phyloP scores from a whole-genome alignment of 768 basidiomycete genomes.

The Mycena haematopus region DNA sequence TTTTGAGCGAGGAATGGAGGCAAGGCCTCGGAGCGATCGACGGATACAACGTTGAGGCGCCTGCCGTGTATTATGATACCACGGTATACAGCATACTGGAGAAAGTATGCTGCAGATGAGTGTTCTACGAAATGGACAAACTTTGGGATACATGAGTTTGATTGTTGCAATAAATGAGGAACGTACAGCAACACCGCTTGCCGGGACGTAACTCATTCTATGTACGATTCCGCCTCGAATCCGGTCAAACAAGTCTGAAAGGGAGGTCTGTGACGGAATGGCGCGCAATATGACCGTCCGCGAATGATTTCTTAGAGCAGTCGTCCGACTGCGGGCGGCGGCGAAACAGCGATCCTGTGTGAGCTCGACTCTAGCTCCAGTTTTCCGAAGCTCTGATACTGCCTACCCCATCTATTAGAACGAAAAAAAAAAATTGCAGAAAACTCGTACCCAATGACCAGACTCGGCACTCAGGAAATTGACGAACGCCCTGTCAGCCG shows the following conservation, averaged over 20 bases:
- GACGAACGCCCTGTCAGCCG: conserved; percentile 4
- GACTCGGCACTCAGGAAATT: conserved; percentile 11
- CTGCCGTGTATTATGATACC: conserved; percentile 1
- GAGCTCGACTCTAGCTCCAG: not conserved
- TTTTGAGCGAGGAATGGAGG: not conserved
- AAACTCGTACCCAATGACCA: conserved; percentile 3
- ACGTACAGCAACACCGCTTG: conserved; percentile 18
- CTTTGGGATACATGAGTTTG: conserved; percentile 7
- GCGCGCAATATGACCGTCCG: conserved; percentile 2
- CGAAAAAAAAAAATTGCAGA: not conserved
- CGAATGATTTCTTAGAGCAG: not conserved
- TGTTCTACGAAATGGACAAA: conserved; percentile 17
- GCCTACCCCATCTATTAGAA: conserved; percentile 8
- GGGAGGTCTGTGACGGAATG: conserved; percentile 6
- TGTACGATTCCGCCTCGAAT: conserved; percentile 23
- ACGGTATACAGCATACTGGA: conserved; percentile 7
- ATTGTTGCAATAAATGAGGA: not conserved
- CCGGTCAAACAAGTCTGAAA: conserved; percentile 13
- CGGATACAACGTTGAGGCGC: conserved; percentile 7
- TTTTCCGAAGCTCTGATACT: not conserved
- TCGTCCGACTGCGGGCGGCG: not conserved
- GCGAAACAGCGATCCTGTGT: conserved; percentile 15
- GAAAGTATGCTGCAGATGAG: conserved; percentile 13
- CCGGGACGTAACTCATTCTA: conserved; percentile 1
- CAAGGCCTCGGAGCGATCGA: not conserved